Percentiles rank a stretch among this genome's conserved stretches.
phyloP scores from a whole-genome alignment of 2,329 filamentous ascomycete genomes.

The Fusarium hainanense region DNA sequence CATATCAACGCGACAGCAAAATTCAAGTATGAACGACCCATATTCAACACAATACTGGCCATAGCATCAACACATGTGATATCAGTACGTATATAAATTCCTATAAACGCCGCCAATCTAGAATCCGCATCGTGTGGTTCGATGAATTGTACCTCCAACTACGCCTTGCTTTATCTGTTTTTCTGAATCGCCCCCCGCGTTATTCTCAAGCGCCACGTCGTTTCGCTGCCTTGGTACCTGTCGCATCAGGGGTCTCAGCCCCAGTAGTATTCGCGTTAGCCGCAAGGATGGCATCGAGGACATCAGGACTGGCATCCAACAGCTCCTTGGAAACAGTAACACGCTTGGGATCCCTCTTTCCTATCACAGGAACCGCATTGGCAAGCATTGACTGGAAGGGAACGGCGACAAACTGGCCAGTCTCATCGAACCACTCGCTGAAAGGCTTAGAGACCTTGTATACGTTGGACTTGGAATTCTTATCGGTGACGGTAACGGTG shows the following conservation, averaged over 20 bases:
- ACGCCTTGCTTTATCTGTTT: neutral
- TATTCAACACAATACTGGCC: neutral
- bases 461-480: conserved; percentile 54
- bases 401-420: conserved; percentile 76
- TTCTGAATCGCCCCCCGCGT: conserved; percentile 42
- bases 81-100: conserved; percentile 24
- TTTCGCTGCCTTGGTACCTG: conserved; percentile 58
- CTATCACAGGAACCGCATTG: conserved; percentile 72
- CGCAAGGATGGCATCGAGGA: conserved; percentile 61
- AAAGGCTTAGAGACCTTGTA: conserved; percentile 73
- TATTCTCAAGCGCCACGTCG: conserved; percentile 54
- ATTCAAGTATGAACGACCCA: neutral
- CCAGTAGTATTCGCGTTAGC: conserved; percentile 48
- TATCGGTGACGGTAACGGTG: conserved; percentile 66
- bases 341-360: conserved; percentile 71
- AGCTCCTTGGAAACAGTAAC: conserved; percentile 55
- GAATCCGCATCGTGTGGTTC: conserved; percentile 2
- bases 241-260: conserved; percentile 48
- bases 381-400: conserved; percentile 85
- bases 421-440: conserved; percentile 78
- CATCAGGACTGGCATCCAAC: conserved; percentile 56
- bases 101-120: conserved; percentile 36
- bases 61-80: conserved; percentile 7
- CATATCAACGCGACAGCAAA: neutral
- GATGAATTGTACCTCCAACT: neutral